Base-by-base conservation (phyloP, 1,139 yeast species). In the Debaryomyces udenii region DNA sequence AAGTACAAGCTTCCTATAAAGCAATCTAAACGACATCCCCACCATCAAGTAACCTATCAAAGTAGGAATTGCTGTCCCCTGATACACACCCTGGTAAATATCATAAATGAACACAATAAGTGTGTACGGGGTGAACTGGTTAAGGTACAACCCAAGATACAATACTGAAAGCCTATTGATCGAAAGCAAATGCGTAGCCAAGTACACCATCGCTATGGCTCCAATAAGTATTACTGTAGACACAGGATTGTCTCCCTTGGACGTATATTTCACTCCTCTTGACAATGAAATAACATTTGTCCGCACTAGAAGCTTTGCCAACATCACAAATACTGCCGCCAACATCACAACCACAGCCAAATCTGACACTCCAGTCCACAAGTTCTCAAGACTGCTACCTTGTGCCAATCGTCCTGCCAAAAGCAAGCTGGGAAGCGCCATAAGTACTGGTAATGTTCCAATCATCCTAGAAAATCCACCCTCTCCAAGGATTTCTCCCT, bases 371-470 rank as follows among this genome's bases (percentile, higher is more conserved):
- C 22, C 7, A 6, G 36, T 36, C 27, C 22, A 14, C 2, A 11
- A 28, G 9, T 16, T 27, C 5, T 18, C 35, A 9, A 33, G 40
- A 3, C 27, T 35, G 3, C 46, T 41, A n/a, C 43, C 36, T 15
- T 39, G 40, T 3, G 56, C 46, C 46, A 56, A 40, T 13, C 48
- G 42, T 29, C 55, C 51, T 23, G 66, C 53, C 37, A 64, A 43
- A 17, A 64, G 49, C 28, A 62, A 45, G 32, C 62, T 52, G 4
- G 67, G 61, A 34, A 59, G 53, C 4, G 67, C 64, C 29, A 57
- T 53, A 22, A 64, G 48, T 11, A 61, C 55, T 1, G 68, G 68
- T 31, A 64, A 49, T 2, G 66, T 59, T n/a, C 57, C 56, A 36
- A 61, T 35, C 24, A 59, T 42, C 31, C 43, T 29, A 6, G 15